These are phyloP conservation scores for Nicotiana paniculata DNA, from an alignment of 257 asterid genomes.

Conservation along the genomic window DNA sequence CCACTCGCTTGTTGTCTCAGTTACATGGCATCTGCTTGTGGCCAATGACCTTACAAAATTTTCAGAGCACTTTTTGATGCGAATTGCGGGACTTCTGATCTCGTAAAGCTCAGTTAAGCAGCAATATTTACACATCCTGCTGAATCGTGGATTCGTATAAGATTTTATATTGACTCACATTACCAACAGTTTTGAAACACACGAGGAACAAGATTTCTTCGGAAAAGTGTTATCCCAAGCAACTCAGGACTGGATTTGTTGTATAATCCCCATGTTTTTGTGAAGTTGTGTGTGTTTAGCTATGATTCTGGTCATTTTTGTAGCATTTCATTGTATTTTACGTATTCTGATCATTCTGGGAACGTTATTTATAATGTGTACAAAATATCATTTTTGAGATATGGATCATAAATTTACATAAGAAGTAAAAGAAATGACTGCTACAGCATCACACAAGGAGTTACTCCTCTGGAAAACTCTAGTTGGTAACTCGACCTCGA, in stretches of 20 bases:
- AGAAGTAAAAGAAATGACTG: background rate
- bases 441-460: too few species aligned
- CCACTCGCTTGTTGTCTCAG: background rate
- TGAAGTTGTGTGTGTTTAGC: background rate
- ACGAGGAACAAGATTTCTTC: background rate
- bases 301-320: background rate
- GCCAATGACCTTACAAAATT: background rate
- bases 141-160: background rate
- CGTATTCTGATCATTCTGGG: background rate
- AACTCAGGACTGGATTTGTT: background rate
- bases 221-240: too few species aligned
- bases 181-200: background rate
- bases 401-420: background rate
- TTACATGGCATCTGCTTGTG: background rate
- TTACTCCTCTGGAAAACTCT: too few species aligned
- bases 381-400: background rate
- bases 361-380: too few species aligned
- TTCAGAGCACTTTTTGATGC: background rate
- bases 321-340: background rate
- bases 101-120: background rate
- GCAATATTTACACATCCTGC: background rate
- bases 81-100: background rate
- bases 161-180: background rate
- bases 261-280: background rate
- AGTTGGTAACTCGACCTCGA: too few species aligned